Evolutionary conservation across 805 yeast species (phyloP), one percentile per base, ranked within the genome.

Genomic region (Hanseniaspora lachancei): DNA sequence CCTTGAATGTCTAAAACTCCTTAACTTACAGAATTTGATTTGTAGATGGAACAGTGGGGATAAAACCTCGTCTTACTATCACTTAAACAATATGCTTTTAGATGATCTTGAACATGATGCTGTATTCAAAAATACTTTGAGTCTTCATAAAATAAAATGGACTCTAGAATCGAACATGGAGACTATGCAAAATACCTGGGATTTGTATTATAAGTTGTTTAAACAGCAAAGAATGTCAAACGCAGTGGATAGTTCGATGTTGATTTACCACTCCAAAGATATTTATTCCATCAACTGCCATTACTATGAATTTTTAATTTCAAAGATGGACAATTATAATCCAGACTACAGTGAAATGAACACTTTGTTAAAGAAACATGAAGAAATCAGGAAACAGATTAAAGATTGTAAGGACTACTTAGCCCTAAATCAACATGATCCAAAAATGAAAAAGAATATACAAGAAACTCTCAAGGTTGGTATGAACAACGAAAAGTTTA

Each of bases 11-110:
- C 32, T 29, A 7, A 24, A 29, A 2, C 10, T 10, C 20, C 5
- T 29, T 16, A n/a, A 12, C 34, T 32, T 27, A 16, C 18, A 29
- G 13, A 46, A 46, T 29, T 32, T 46, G 21, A 46, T 13, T 29
- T 46, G 48, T 32, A 46, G 48, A 46, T 46, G 36, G 38, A 29
- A 46, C 18, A 46, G 34, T 18, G 48, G 48, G 3, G 48, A 46
- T 46, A 32, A 16, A 27, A 32, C 18, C 5, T 46, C 48, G 4
- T 46, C 48, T 16, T 46, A 29, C 12, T 32, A 46, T 46, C 36
- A 46, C 32, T 18, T 46, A 8, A 29, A 46, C 23, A 46, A 46
- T 10, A 46, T 46, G 39, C 24, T 46, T 24, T 12, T 10, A 1
- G n/a, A 20, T 18, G n/a, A 16, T n/a, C 8, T 6, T 32, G 34